Evolutionary conservation across 2,329 filamentous ascomycete species (phyloP).

Genomic region (Aspergillus udagawae): DNA sequence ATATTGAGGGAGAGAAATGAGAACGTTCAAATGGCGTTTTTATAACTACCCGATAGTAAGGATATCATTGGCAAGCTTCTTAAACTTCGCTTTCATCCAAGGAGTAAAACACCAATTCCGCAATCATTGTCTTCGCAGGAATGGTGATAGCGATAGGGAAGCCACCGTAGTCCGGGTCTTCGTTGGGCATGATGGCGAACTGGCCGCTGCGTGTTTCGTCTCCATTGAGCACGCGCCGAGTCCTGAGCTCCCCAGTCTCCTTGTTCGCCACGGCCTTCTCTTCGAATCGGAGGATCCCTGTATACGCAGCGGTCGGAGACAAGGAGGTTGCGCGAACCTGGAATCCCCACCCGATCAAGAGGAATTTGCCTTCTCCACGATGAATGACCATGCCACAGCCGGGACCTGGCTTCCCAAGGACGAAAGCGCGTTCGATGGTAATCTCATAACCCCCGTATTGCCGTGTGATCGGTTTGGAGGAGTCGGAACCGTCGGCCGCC

Average conservation of each 20-base stretch:
- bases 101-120: constrained; percentile 13
- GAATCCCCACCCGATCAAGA: constrained; percentile 46
- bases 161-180: constrained; percentile 54
- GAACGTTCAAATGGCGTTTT: background rate
- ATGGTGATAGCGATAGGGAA: constrained; percentile 55
- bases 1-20: background rate
- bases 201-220: constrained; percentile 48
- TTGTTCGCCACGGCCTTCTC: constrained; percentile 36
- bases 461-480: constrained; percentile 24
- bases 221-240: constrained; percentile 38
- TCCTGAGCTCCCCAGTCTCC: constrained; percentile 34
- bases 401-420: constrained; percentile 43
- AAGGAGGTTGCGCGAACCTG: constrained; percentile 30
- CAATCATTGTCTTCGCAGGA: constrained; percentile 46
- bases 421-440: constrained; percentile 42
- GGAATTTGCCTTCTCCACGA: constrained; percentile 35
- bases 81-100: background rate
- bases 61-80: too few relatives aligned
- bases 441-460: constrained; percentile 33
- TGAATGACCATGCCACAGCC: constrained; percentile 45
- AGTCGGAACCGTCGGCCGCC: background rate
- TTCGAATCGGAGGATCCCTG: constrained; percentile 41
- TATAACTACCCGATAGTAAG: too few relatives aligned
- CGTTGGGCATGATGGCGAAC: constrained; percentile 53
- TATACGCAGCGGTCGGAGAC: constrained; percentile 36